Conservation (phyloP, 805 yeast genomes). For the Brettanomyces nanus region DNA sequence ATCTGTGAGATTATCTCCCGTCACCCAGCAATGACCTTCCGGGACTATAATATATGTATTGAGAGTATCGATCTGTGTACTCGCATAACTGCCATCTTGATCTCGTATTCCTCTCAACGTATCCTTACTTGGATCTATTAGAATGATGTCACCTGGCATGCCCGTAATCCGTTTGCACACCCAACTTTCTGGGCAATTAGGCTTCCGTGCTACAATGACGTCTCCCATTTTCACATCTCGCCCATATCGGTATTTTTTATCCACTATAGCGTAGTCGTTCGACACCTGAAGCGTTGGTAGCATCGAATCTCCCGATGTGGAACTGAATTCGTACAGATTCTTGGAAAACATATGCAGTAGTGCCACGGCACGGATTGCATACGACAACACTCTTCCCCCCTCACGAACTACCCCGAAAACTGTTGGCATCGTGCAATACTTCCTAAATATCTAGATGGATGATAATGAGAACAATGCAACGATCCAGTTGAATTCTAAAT, state of each 20-base stretch:
- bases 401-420: slow-evolving; percentile 4
- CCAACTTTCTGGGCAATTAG: slow-evolving; percentile 76
- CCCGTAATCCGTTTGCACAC: slow-evolving; percentile 94
- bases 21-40: slow-evolving; percentile 93
- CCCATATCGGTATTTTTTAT: slow-evolving; percentile 58
- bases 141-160: slow-evolving; percentile 86
- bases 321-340: slow-evolving; percentile 27
- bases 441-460: too few species aligned
- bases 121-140: slow-evolving; percentile 69
- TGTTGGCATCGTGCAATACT: not conserved
- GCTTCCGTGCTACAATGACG: slow-evolving; percentile 79
- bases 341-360: slow-evolving; percentile 44
- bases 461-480: too few species aligned
- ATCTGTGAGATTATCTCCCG: slow-evolving; percentile 87
- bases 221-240: slow-evolving; percentile 72
- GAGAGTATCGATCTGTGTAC: slow-evolving; percentile 11
- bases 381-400: slow-evolving; percentile 15
- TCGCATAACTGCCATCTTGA: not conserved
- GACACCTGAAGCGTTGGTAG: slow-evolving; percentile 74
- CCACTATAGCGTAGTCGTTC: slow-evolving; percentile 73
- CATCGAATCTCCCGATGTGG: slow-evolving; percentile 92
- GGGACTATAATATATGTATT: slow-evolving; percentile 71
- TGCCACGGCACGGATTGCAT: slow-evolving; percentile 54
- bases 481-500: too few species aligned
- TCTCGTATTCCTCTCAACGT: slow-evolving; percentile 28